Evolutionary conservation across 2,329 filamentous ascomycete species (phyloP).

Genomic region (Aspergillus phoenicis): DNA sequence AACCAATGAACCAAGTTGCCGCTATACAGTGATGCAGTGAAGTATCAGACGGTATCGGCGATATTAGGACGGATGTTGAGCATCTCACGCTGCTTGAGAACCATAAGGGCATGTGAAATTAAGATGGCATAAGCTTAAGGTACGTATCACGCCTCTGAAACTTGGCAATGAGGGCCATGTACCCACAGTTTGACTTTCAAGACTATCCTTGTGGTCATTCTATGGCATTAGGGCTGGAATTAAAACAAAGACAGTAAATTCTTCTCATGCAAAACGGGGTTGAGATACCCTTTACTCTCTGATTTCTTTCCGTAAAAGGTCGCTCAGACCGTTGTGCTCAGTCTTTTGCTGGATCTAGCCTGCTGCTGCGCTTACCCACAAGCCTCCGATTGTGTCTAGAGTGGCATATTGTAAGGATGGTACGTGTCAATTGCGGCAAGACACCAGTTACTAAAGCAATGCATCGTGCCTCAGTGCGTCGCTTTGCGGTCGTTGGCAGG

Average conservation of each 20-base stretch:
- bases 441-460: background rate
- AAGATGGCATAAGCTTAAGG: slow-evolving; percentile 4
- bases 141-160: background rate
- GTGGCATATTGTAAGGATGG: slow-evolving; percentile 12
- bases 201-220: background rate
- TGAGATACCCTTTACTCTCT: background rate
- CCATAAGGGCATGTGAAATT: slow-evolving; percentile 2
- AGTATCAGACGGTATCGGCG: background rate
- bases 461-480: background rate
- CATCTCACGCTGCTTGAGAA: no score
- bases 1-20: background rate
- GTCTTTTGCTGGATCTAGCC: slow-evolving; percentile 2
- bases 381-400: slow-evolving; percentile 11
- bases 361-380: slow-evolving; percentile 7
- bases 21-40: background rate
- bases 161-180: background rate
- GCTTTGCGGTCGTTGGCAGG: slow-evolving; percentile 14
- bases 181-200: background rate
- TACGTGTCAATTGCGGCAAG: background rate
- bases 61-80: no score
- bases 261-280: background rate
- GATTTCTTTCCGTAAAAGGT: background rate
- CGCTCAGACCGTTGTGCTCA: slow-evolving; percentile 2
- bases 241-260: background rate
- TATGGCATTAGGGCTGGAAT: background rate